phyloP scores from a whole-genome alignment of 306 rosid species.

The Pyrus pyrifolia region DNA sequence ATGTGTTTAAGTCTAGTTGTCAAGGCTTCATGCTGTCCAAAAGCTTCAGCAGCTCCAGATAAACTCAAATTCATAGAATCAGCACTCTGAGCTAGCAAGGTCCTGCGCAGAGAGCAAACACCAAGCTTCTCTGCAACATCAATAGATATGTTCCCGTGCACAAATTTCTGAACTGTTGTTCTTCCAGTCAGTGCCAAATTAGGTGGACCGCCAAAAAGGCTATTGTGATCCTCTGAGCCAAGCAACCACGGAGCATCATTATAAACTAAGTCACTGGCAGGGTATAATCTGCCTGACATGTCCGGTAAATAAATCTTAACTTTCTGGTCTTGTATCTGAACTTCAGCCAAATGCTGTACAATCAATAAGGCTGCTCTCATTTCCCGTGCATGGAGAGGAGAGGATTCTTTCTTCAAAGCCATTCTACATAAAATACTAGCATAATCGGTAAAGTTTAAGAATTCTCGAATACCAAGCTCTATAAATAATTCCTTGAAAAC shows the following conservation, averaged over 20 bases:
- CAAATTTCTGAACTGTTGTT: conserved; percentile 73
- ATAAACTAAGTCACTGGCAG: conserved; percentile 70
- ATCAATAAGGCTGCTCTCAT: conserved; percentile 76
- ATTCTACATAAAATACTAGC: conserved; percentile 76
- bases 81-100: conserved; percentile 90
- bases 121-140: conserved; percentile 98
- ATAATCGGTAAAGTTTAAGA: conserved; percentile 64
- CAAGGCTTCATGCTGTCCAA: conserved; percentile 98
- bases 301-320: conserved; percentile 77
- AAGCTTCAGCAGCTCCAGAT: conserved; percentile 96
- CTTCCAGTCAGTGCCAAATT: conserved; percentile 47
- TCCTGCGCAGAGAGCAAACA: conserved; percentile 86
- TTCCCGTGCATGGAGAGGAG: conserved; percentile 77
- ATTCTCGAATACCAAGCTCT: conserved; percentile 82
- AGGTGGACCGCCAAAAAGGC: conserved; percentile 49
- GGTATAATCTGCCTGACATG: conserved; percentile 65
- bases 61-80: conserved; percentile 93
- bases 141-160: conserved; percentile 91
- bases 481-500: conserved; percentile 76
- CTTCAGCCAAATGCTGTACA: conserved; percentile 91
- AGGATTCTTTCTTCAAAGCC: conserved; percentile 69
- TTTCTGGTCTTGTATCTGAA: conserved; percentile 51
- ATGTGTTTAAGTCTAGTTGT: conserved; percentile 96
- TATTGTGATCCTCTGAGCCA: conserved; percentile 59
- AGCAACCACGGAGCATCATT: conserved; percentile 99